Conservation (phyloP, 768 basidiomycete genomes). For the Guyanaporus albipodus region DNA sequence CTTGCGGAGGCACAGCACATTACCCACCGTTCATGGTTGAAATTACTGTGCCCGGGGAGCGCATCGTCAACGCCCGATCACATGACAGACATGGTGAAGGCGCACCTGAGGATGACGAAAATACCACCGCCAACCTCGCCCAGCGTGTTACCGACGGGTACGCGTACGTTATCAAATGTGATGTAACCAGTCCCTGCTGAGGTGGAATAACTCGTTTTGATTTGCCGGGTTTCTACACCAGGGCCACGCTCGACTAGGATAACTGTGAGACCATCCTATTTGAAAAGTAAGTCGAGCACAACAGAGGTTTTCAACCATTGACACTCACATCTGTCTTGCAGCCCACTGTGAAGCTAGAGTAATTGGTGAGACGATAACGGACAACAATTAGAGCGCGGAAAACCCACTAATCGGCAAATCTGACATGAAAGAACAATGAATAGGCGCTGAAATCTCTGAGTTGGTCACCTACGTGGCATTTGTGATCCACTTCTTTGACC, state of each 20-base stretch:
- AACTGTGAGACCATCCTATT: constrained; percentile 56
- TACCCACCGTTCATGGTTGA: constrained; percentile 94
- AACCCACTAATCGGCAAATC: constrained; percentile 39
- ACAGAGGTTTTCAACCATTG: constrained; percentile 13
- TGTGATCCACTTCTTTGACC: constrained; percentile 75
- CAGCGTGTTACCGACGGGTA: constrained; percentile 84
- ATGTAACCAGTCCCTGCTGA: constrained; percentile 85
- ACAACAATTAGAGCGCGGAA: neutral
- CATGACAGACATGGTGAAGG: neutral
- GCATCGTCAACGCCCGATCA: neutral
- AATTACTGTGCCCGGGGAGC: constrained; percentile 53
- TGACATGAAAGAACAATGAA: constrained; percentile 16
- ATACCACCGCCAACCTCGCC: constrained; percentile 59
- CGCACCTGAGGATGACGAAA: constrained; percentile 54
- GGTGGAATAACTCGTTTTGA: constrained; percentile 83
- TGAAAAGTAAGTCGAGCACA: constrained; percentile 16
- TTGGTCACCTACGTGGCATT: constrained; percentile 43
- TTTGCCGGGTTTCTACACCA: constrained; percentile 60
- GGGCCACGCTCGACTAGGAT: constrained; percentile 61
- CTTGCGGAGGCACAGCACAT: constrained; percentile 79
- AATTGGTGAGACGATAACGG: constrained; percentile 8
- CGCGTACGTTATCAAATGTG: constrained; percentile 80
- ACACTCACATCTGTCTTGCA: constrained; percentile 48
- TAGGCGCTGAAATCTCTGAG: neutral
- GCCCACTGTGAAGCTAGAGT: constrained; percentile 55